phyloP scores from a whole-genome alignment of 768 basidiomycete species.

The Pulveroboletus frians region DNA sequence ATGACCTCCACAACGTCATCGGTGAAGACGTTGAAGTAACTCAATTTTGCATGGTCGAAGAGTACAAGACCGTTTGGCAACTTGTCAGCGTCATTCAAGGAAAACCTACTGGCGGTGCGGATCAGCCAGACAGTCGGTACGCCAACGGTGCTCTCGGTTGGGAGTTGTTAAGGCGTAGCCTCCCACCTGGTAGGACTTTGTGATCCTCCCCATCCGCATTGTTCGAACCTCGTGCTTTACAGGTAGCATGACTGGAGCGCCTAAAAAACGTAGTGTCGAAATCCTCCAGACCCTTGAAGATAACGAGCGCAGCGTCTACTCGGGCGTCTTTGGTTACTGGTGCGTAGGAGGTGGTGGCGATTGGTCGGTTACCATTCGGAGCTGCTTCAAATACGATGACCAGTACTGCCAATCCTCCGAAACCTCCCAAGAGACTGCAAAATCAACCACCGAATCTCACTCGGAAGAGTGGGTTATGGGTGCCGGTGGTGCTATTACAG shows the following conservation, averaged over 20 bases:
- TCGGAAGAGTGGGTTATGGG: slow-evolving; percentile 72
- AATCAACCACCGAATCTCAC: slow-evolving; percentile 9
- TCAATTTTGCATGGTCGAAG: slow-evolving; percentile 84
- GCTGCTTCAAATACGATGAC: slow-evolving; percentile 73
- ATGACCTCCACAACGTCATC: slow-evolving; percentile 82
- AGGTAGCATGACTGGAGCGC: slow-evolving; percentile 98
- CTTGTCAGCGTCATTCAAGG: slow-evolving; percentile 93
- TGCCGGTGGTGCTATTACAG: slow-evolving; percentile 96
- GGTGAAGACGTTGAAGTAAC: slow-evolving; percentile 78
- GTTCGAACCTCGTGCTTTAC: not conserved
- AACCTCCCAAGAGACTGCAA: slow-evolving; percentile 5
- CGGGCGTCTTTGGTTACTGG: slow-evolving; percentile 92
- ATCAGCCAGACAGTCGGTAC: slow-evolving; percentile 33
- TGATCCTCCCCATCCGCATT: not conserved
- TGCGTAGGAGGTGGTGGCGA: slow-evolving; percentile 84
- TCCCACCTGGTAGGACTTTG: slow-evolving; percentile 70
- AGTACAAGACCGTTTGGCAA: slow-evolving; percentile 93
- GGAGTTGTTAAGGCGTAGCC: slow-evolving; percentile 69
- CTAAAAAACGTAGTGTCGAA: slow-evolving; percentile 90
- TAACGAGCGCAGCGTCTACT: slow-evolving; percentile 73
- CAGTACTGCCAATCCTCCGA: slow-evolving; percentile 11
- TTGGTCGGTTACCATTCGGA: slow-evolving; percentile 92
- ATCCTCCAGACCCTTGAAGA: slow-evolving; percentile 79
- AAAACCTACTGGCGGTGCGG: slow-evolving; percentile 34
- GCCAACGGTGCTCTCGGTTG: slow-evolving; percentile 55